These are phyloP conservation scores for Sugiyamaella smithiae DNA, from an alignment of 805 yeast genomes.

Conservation along the genomic window DNA sequence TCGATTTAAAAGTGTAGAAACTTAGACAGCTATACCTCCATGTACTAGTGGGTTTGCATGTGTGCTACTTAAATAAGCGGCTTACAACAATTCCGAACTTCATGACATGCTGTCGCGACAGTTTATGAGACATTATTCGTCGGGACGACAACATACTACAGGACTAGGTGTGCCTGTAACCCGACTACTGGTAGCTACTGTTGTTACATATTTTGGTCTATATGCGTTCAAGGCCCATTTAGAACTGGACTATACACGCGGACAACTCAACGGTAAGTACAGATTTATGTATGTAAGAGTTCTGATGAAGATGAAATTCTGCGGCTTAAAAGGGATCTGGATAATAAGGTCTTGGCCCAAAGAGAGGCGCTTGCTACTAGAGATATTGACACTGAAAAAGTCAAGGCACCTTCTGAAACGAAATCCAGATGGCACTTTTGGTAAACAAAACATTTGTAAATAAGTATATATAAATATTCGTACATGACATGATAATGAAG, in stretches of 20 bases:
- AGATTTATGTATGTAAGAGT: too few relatives aligned
- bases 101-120: background rate
- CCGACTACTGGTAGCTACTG: constrained; percentile 14
- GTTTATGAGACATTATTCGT: background rate
- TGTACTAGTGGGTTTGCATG: too few relatives aligned
- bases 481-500: background rate
- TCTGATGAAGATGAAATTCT: background rate
- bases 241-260: constrained; percentile 11
- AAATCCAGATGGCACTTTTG: too few relatives aligned
- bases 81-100: too few relatives aligned
- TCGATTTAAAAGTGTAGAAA: too few relatives aligned
- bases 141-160: background rate
- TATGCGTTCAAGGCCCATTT: constrained; percentile 19
- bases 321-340: constrained; percentile 1
- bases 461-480: too few relatives aligned
- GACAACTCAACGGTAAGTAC: background rate
- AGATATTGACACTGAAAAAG: too few relatives aligned
- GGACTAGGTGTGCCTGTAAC: constrained; percentile 14
- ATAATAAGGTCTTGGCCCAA: background rate
- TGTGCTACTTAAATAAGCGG: too few relatives aligned
- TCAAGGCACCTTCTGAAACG: too few relatives aligned
- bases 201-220: constrained; percentile 20
- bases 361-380: too few relatives aligned
- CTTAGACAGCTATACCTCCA: too few relatives aligned
- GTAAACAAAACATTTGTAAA: too few relatives aligned